Conservation (phyloP, 441 rosid genomes). For the Populus hybrid region DNA sequence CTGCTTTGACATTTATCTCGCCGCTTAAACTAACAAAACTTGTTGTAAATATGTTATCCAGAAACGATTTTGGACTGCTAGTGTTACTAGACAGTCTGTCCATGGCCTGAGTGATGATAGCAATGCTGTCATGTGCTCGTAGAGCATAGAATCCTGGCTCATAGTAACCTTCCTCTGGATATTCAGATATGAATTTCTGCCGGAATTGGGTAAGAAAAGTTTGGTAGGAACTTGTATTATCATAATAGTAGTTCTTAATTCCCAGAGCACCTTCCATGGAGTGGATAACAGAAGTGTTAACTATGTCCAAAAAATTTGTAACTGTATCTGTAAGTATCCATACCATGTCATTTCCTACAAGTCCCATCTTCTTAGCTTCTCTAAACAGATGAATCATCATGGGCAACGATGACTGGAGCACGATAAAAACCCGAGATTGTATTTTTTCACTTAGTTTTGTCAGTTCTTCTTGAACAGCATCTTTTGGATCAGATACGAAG, state of each 20-base stretch:
- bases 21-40: constrained; percentile 36
- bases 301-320: constrained; percentile 32
- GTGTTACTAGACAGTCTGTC: not conserved
- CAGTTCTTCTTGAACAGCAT: constrained; percentile 25
- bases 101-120: constrained; percentile 11
- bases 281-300: constrained; percentile 33
- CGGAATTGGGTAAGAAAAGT: constrained; percentile 27
- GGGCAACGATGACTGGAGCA: constrained; percentile 41
- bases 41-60: constrained; percentile 14
- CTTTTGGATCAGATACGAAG: constrained; percentile 21
- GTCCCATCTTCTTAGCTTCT: constrained; percentile 35
- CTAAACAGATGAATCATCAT: constrained; percentile 36
- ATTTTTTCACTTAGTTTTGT: constrained; percentile 11
- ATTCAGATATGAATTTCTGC: constrained; percentile 9
- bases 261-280: constrained; percentile 50
- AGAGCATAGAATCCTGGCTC: constrained; percentile 31
- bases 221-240: constrained; percentile 12
- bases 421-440: constrained; percentile 40
- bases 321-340: constrained; percentile 45
- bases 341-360: constrained; percentile 33
- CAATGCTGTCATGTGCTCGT: constrained; percentile 34
- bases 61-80: constrained; percentile 6
- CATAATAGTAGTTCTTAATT: constrained; percentile 28
- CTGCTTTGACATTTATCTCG: constrained; percentile 18
- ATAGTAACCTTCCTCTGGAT: constrained; percentile 25